phyloP scores from a whole-genome alignment of 192 early-diverging fungal genomes.

The Coemansia interrupta region DNA sequence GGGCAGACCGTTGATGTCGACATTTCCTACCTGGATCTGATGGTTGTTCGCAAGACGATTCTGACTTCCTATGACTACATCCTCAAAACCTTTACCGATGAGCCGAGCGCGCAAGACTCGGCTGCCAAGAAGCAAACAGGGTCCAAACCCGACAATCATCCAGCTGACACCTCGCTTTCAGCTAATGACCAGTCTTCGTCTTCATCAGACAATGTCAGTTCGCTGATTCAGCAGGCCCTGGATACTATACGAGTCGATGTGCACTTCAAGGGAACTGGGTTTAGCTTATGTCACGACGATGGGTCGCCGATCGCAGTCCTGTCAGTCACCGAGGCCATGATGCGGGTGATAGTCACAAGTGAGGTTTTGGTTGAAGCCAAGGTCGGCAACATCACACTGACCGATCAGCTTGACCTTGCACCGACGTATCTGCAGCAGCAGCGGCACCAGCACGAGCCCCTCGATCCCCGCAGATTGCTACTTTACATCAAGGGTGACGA shows the following conservation, averaged over 20 bases:
- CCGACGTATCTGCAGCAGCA: neutral
- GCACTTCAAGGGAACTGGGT: constrained; percentile 71
- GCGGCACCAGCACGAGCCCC: neutral
- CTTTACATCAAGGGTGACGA: constrained; percentile 84
- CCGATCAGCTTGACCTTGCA: constrained; percentile 58
- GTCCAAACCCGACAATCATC: neutral
- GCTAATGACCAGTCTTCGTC: neutral
- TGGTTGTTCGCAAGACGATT: constrained; percentile 81
- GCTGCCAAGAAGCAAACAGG: constrained; percentile 15
- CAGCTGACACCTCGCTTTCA: too few relatives aligned
- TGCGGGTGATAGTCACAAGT: constrained; percentile 61
- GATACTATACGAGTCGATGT: constrained; percentile 74
- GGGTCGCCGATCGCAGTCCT: constrained; percentile 64
- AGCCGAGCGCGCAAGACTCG: neutral
- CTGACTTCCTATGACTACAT: constrained; percentile 83
- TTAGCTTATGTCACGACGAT: constrained; percentile 80
- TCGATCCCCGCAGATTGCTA: constrained; percentile 52
- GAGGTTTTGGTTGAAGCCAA: constrained; percentile 64
- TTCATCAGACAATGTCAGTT: constrained; percentile 15
- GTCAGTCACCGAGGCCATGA: constrained; percentile 67
- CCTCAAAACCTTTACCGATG: constrained; percentile 65
- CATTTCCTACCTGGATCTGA: constrained; percentile 72
- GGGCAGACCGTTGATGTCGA: constrained; percentile 79
- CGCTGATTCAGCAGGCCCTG: constrained; percentile 47
- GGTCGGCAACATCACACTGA: constrained; percentile 67